phyloP scores from a whole-genome alignment of 441 rosid species.

The Eutrema salsugineum region DNA sequence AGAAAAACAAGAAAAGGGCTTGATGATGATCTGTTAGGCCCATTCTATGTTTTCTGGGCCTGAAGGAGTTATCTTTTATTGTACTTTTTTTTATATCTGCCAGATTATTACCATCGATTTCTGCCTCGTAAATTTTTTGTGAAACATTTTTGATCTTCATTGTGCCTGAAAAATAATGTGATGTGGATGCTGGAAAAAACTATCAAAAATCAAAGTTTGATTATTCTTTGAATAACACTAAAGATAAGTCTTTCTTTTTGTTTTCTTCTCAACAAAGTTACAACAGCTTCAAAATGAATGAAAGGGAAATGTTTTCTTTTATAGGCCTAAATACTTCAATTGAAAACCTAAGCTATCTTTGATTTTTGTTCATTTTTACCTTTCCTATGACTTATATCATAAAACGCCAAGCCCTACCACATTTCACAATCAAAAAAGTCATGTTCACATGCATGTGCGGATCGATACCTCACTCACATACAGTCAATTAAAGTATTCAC shows the following conservation, averaged over 20 bases:
- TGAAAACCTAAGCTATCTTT: not conserved
- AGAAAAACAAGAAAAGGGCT: not conserved
- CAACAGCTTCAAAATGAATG: not conserved
- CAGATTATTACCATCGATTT: no score
- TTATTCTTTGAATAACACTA: not conserved
- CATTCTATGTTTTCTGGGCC: not conserved
- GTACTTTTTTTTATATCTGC: no score
- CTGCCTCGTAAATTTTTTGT: no score
- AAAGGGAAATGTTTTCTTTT: not conserved
- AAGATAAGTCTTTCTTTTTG: not conserved
- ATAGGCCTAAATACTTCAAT: not conserved
- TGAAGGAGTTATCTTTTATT: not conserved
- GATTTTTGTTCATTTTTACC: conserved; percentile 1
- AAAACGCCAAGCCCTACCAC: conserved; percentile 8
- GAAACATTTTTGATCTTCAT: no score
- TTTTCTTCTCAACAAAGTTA: not conserved
- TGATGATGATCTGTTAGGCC: not conserved
- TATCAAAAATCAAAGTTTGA: not conserved
- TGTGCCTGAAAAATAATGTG: no score
- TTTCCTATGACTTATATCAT: conserved; percentile 17
- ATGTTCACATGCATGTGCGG: conserved; percentile 29
- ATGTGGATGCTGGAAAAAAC: no score
- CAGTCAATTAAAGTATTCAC: not conserved
- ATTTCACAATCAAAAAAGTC: conserved; percentile 29
- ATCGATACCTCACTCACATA: conserved; percentile 15